Percentiles rank a stretch among this genome's conserved stretches.
phyloP scores from a whole-genome alignment of 208 protist genomes.

The Herpetomonas tarakana region DNA sequence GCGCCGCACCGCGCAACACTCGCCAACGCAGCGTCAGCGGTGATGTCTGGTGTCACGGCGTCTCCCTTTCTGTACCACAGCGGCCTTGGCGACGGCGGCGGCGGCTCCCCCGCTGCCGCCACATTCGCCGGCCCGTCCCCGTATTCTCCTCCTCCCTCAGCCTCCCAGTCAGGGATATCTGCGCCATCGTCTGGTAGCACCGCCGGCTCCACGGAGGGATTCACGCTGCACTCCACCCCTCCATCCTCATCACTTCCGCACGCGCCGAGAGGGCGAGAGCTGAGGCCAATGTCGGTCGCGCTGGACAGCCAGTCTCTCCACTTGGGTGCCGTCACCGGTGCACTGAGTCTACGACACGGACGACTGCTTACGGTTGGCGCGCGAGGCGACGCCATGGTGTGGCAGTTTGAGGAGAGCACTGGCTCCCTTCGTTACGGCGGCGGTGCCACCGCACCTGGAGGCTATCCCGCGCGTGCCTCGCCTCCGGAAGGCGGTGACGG shows the following conservation, averaged over 20 bases:
- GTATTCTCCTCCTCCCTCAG: no score
- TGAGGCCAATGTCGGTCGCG: not conserved
- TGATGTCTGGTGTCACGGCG: not conserved
- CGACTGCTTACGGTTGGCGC: conserved; percentile 52
- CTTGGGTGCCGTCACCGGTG: not conserved
- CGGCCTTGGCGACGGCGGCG: no score
- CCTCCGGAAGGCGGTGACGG: no score
- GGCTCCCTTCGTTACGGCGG: not conserved
- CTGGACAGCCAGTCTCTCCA: not conserved
- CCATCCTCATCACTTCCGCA: not conserved
- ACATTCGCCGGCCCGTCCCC: no score
- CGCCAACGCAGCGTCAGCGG: no score
- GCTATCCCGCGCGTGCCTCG: not conserved
- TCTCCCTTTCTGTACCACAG: not conserved
- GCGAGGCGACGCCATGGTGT: conserved; percentile 53
- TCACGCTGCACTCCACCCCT: no score
- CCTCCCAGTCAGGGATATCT: no score
- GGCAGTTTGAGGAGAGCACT: conserved; percentile 19
- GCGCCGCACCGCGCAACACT: no score
- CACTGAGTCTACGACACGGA: conserved; percentile 12
- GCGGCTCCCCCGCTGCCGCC: no score
- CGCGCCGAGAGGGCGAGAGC: not conserved
- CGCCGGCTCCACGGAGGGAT: no score
- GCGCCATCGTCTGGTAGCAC: no score
- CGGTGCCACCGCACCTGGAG: not conserved